Conservation (phyloP, 2,329 filamentous ascomycete genomes). For the Pseudogymnoascus sp. region DNA sequence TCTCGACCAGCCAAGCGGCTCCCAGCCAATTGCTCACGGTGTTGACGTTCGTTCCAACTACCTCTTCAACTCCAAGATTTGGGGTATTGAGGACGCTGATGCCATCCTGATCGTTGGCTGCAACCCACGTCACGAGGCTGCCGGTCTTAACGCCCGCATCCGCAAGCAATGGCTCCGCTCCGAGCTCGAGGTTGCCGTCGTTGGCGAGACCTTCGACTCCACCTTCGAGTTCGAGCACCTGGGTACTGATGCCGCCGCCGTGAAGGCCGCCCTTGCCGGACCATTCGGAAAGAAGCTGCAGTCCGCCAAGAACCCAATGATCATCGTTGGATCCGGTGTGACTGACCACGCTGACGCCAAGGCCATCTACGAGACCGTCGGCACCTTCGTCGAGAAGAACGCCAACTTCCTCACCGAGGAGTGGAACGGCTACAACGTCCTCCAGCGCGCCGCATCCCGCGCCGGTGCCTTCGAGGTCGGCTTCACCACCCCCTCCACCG, state of each 20-base stretch:
- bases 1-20: conserved; percentile 80
- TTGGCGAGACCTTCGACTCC: conserved; percentile 85
- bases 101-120: conserved; percentile 86
- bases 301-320: conserved; percentile 86
- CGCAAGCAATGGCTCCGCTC: conserved; percentile 96
- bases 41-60: conserved; percentile 92
- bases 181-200: conserved; percentile 82
- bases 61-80: conserved; percentile 92
- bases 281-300: conserved; percentile 89
- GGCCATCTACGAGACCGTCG: conserved; percentile 85
- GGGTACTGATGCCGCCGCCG: conserved; percentile 65
- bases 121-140: conserved; percentile 91
- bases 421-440: conserved; percentile 96
- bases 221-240: conserved; percentile 95
- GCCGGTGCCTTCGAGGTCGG: conserved; percentile 93
- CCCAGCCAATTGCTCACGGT: conserved; percentile 79
- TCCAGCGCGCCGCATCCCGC: conserved; percentile 87
- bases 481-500: conserved; percentile 76
- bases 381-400: conserved; percentile 88
- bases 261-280: conserved; percentile 80
- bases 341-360: conserved; percentile 88
- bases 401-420: conserved; percentile 81
- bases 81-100: conserved; percentile 89
- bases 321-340: conserved; percentile 86
- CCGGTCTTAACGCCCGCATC: conserved; percentile 91